phyloP scores from a whole-genome alignment of 805 yeast genomes.

The Kodamaea nitidulidarum region DNA sequence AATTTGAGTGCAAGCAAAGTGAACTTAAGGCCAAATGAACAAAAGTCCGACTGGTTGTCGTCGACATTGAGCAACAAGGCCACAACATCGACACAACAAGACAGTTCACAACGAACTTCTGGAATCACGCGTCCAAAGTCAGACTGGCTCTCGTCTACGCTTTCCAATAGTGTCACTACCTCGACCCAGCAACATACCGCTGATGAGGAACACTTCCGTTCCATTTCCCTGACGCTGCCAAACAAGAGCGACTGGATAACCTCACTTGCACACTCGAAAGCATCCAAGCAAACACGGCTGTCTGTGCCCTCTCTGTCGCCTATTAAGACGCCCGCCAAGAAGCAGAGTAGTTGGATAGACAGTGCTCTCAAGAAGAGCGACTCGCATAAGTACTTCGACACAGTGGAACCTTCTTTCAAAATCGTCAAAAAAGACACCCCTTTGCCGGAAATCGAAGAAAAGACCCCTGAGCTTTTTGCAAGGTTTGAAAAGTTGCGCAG shows the following conservation, averaged over 20 bases:
- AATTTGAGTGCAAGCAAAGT: conserved; percentile 5
- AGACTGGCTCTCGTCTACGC: conserved; percentile 15
- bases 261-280: conserved; percentile 12
- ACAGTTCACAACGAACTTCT: not conserved
- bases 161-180: conserved; percentile 10
- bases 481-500: conserved; percentile 10
- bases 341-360: conserved; percentile 14
- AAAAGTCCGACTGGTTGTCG: conserved; percentile 15
- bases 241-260: conserved; percentile 13
- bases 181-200: conserved; percentile 6
- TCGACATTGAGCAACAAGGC: conserved; percentile 12
- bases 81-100: conserved; percentile 9
- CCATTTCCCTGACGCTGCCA: conserved; percentile 1
- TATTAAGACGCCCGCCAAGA: not conserved
- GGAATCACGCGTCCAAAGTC: conserved; percentile 5
- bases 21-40: not conserved
- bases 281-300: conserved; percentile 3
- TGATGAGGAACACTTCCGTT: no score
- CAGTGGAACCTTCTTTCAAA: conserved; percentile 13
- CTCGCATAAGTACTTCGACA: conserved; percentile 11
- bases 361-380: conserved; percentile 16
- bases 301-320: not conserved
- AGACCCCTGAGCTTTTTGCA: conserved; percentile 13
- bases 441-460: conserved; percentile 7
- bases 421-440: conserved; percentile 11